A percentile compares a stretch with the other conserved stretches of the same genome.
Conservation (phyloP, 1,284 basidiomycete species). For the Fomitopsis palustris region DNA sequence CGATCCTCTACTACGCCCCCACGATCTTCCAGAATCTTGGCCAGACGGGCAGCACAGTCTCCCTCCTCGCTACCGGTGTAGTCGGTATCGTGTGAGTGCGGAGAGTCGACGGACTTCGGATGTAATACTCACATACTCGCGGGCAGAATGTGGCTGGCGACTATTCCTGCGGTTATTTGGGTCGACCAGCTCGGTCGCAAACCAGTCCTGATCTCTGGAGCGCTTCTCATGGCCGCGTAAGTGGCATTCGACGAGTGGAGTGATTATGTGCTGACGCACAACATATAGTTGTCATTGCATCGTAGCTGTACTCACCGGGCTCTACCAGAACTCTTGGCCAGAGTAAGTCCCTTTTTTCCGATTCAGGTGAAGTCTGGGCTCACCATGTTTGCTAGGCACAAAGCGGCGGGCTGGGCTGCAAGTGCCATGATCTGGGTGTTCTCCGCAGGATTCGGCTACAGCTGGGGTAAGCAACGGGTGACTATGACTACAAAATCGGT, state of each 20-base stretch:
- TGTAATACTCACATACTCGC: not conserved
- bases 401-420: slow-evolving; percentile 63
- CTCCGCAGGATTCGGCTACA: slow-evolving; percentile 65
- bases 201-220: slow-evolving; percentile 66
- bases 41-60: slow-evolving; percentile 54
- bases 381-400: slow-evolving; percentile 11
- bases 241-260: too few relatives aligned
- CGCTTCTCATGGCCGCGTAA: slow-evolving; percentile 64
- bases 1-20: slow-evolving; percentile 69
- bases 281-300: slow-evolving; percentile 56
- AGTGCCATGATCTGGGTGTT: slow-evolving; percentile 68
- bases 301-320: slow-evolving; percentile 55
- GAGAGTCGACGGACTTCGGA: not conserved
- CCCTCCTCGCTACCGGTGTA: slow-evolving; percentile 76
- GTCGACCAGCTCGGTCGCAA: slow-evolving; percentile 70
- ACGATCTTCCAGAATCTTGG: slow-evolving; percentile 59
- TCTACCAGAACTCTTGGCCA: slow-evolving; percentile 50
- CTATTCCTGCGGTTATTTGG: slow-evolving; percentile 71
- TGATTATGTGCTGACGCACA: too few relatives aligned
- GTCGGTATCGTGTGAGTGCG: slow-evolving; percentile 70
- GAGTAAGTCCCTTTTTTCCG: not conserved
- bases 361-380: not conserved
- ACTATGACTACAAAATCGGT: not conserved
- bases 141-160: slow-evolving; percentile 69
- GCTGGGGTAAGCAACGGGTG: slow-evolving; percentile 44